Base-by-base conservation (phyloP, 139 green algal species). In the Chlamydomonas schloesseri region DNA sequence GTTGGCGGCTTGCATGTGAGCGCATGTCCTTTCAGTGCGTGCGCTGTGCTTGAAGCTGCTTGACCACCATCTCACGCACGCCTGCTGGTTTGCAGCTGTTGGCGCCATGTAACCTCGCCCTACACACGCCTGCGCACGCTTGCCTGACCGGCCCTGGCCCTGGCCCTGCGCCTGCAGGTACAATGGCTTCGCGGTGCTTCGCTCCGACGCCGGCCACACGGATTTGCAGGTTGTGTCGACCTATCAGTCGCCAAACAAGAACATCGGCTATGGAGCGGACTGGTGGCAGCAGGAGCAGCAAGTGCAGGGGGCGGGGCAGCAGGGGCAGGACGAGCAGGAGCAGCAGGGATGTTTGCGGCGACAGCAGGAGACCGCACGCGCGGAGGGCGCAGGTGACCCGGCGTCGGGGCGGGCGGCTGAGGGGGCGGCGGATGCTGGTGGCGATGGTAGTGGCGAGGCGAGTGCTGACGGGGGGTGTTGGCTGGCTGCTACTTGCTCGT, bases 101-200 rank as follows among this genome's bases (percentile, higher is more conserved):
- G n/a, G n/a, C n/a, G n/a, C n/a, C n/a, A n/a, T n/a, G n/a, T n/a
- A n/a, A n/a, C n/a, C n/a, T n/a, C n/a, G n/a, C n/a, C n/a, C n/a
- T n/a, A n/a, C n/a, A n/a, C n/a, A n/a, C n/a, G n/a, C n/a, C n/a
- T n/a, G n/a, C n/a, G n/a, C n/a, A n/a, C n/a, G n/a, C n/a, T n/a
- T n/a, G n/a, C n/a, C n/a, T n/a, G n/a, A n/a, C n/a, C n/a, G n/a
- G n/a, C n/a, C n/a, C n/a, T n/a, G n/a, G n/a, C n/a, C n/a, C n/a
- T n/a, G n/a, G n/a, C 26, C 62, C 62, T 10, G 13, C 11, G 95
- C 95, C 28, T 95, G 91, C 87, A 98, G 98, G 96, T 95, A 98
- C 84, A 91, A 93, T 65, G 96, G 96, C 69, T 97, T 97, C 90
- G 87, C 87, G 3, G 62, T 96, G 23, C 79, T 94, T 57, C 73